A percentile compares a stretch with the other conserved stretches of the same genome.
phyloP scores from a whole-genome alignment of 140 eudicot genomes.

The Cichorium intybus region DNA sequence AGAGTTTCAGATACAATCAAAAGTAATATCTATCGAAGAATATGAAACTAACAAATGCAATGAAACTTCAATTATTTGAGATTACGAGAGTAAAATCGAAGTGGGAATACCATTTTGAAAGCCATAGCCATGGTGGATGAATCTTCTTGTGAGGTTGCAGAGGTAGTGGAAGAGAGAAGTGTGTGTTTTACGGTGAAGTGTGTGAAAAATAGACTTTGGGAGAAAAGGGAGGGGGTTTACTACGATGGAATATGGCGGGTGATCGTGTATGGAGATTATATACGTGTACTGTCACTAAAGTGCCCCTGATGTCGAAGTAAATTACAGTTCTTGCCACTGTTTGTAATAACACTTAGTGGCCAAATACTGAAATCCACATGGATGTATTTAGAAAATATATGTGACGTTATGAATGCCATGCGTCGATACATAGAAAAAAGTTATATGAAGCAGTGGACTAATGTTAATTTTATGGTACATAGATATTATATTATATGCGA shows the following conservation, averaged over 20 bases:
- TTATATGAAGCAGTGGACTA: neutral
- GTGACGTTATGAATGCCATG: too few species aligned
- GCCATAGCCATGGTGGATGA: conserved; percentile 41
- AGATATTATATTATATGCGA: neutral
- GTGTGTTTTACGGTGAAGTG: conserved; percentile 12
- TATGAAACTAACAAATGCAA: conserved; percentile 3
- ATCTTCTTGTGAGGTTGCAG: neutral
- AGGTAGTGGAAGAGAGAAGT: neutral
- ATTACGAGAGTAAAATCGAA: neutral
- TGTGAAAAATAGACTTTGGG: neutral
- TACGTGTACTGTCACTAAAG: conserved; percentile 2
- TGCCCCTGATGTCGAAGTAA: conserved; percentile 4
- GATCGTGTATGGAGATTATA: conserved; percentile 20
- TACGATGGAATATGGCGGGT: conserved; percentile 34
- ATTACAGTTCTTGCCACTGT: neutral
- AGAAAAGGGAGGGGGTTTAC: neutral
- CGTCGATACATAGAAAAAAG: neutral
- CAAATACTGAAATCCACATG: too few species aligned
- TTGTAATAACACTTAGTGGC: neutral
- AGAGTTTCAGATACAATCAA: neutral
- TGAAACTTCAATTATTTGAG: neutral
- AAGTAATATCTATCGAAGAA: neutral
- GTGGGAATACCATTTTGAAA: conserved; percentile 36
- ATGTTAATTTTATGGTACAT: neutral
- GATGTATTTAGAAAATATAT: too few species aligned